A percentile compares a stretch with the other conserved stretches of the same genome.
Conservation (phyloP, 306 rosid species). For the Pterocarpus santalinus region DNA sequence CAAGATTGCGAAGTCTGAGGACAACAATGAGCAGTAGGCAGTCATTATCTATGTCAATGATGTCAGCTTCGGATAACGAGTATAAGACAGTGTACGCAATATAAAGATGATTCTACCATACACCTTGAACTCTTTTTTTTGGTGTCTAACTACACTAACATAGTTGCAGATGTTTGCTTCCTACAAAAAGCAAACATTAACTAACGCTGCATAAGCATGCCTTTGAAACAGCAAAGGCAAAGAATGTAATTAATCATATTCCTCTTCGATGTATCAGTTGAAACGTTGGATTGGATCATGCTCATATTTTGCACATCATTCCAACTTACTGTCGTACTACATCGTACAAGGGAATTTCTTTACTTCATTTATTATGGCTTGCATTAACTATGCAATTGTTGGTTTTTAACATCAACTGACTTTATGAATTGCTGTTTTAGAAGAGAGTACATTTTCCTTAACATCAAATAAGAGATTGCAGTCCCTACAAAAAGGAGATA, state of each 20-base stretch:
- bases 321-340: too few relatives aligned
- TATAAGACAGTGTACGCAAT: slow-evolving; percentile 74
- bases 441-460: slow-evolving; percentile 6
- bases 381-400: not conserved
- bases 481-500: not conserved
- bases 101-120: slow-evolving; percentile 44
- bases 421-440: not conserved
- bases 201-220: not conserved
- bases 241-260: slow-evolving; percentile 18
- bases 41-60: slow-evolving; percentile 59
- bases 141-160: slow-evolving; percentile 26
- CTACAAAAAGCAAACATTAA: slow-evolving; percentile 9
- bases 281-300: slow-evolving; percentile 17
- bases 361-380: not conserved
- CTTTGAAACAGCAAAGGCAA: slow-evolving; percentile 43
- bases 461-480: not conserved
- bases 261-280: slow-evolving; percentile 4
- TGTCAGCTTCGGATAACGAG: slow-evolving; percentile 73
- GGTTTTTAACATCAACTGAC: not conserved
- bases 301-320: slow-evolving; percentile 5
- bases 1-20: slow-evolving; percentile 62
- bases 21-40: slow-evolving; percentile 67
- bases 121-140: not conserved
- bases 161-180: slow-evolving; percentile 32
- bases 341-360: not conserved